Percentiles rank a stretch among this genome's conserved stretches.
Conservation (phyloP, 192 early-diverging fungal genomes). For the Coemansia sp. region DNA sequence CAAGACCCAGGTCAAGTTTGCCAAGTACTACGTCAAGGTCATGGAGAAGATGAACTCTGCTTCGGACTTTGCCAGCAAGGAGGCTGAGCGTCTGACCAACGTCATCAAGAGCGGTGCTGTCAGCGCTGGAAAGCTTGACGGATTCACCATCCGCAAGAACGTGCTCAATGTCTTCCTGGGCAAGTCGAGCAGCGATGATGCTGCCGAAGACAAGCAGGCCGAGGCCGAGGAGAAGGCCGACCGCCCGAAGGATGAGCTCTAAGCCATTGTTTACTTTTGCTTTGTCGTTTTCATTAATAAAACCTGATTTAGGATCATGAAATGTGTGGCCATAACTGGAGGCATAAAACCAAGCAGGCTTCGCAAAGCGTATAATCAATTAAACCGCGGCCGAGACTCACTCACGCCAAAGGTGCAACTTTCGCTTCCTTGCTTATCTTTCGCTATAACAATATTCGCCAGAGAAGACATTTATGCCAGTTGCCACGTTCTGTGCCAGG, state of each 20-base stretch:
- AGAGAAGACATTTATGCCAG: no score
- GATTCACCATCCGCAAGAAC: conserved; percentile 84
- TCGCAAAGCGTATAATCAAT: no score
- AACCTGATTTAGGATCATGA: not conserved
- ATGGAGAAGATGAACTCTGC: conserved; percentile 81
- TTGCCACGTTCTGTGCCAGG: no score
- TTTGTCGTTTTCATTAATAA: not conserved
- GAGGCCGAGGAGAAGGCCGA: conserved; percentile 19
- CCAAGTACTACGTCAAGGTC: conserved; percentile 87
- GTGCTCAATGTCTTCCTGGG: conserved; percentile 65
- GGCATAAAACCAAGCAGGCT: no score
- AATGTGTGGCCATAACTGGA: no score
- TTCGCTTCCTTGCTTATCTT: no score
- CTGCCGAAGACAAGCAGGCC: conserved; percentile 20
- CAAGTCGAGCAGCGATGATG: conserved; percentile 27
- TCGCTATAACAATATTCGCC: no score
- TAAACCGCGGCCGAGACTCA: no score
- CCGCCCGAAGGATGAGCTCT: conserved; percentile 52
- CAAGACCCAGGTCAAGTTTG: conserved; percentile 55
- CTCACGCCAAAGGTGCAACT: no score
- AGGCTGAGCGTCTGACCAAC: conserved; percentile 78
- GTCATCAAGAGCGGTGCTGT: conserved; percentile 70
- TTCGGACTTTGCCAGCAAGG: conserved; percentile 71
- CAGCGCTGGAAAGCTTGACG: conserved; percentile 71
- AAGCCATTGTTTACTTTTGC: not conserved